These are phyloP conservation scores for Plantago elongata DNA, from an alignment of 257 asterid genomes.

Conservation along the genomic window DNA sequence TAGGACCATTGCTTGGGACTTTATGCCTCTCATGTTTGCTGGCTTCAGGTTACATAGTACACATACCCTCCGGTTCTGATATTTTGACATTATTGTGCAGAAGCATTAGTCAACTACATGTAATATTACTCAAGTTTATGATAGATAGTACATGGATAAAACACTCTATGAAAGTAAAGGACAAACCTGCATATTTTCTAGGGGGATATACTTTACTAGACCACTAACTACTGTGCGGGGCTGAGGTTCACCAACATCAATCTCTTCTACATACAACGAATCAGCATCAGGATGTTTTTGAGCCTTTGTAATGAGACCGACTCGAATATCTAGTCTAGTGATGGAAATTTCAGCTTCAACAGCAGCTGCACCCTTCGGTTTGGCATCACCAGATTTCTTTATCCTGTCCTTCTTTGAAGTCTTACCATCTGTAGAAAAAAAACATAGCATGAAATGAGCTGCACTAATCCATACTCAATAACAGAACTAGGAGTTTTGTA, in stretches of 20 bases:
- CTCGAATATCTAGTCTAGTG: constrained; percentile 81
- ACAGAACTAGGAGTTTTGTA: not conserved
- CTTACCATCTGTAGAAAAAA: constrained; percentile 39
- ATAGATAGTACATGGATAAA: not conserved
- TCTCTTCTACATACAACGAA: constrained; percentile 92
- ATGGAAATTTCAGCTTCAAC: constrained; percentile 58
- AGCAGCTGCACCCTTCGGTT: constrained; percentile 43
- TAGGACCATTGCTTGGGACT: constrained; percentile 98
- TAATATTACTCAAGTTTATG: not conserved
- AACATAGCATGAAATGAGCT: constrained; percentile 18
- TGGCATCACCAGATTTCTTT: constrained; percentile 57
- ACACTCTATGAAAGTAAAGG: constrained; percentile 11
- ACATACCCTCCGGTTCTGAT: constrained; percentile 90
- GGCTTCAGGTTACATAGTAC: constrained; percentile 98
- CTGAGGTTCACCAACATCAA: constrained; percentile 86
- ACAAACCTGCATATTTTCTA: constrained; percentile 91
- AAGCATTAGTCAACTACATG: constrained; percentile 6
- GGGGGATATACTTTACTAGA: constrained; percentile 81
- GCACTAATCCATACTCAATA: constrained; percentile 5
- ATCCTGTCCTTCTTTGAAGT: constrained; percentile 52
- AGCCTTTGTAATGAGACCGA: constrained; percentile 77
- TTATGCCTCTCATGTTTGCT: constrained; percentile 83
- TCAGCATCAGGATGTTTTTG: constrained; percentile 95
- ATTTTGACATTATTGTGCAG: constrained; percentile 10
- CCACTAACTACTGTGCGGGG: constrained; percentile 98